Conservation (phyloP, 2,329 filamentous ascomycete species). For the Pseudocercospora pini-densiflorae region DNA sequence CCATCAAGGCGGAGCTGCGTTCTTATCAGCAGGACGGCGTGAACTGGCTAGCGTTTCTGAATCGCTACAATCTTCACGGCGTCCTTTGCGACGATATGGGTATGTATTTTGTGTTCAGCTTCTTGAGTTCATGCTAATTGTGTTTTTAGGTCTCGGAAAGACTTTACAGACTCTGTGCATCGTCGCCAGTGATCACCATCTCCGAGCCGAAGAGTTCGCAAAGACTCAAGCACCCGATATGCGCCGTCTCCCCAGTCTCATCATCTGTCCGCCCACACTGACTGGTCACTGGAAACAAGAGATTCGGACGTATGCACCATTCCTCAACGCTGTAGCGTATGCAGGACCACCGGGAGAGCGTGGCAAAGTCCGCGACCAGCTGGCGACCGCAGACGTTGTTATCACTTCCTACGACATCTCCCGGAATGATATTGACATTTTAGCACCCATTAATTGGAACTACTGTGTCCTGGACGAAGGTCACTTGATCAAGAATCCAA, state of each 20-base stretch:
- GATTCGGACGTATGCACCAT: slow-evolving; percentile 92
- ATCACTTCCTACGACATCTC: slow-evolving; percentile 99
- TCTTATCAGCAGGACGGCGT: slow-evolving; percentile 99
- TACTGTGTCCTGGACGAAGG: slow-evolving; percentile 97
- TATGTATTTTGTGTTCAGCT: not conserved
- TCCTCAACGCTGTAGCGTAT: slow-evolving; percentile 86
- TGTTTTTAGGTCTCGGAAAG: slow-evolving; percentile 70
- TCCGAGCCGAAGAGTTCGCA: slow-evolving; percentile 86
- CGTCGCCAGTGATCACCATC: slow-evolving; percentile 94
- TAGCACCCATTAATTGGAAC: slow-evolving; percentile 88
- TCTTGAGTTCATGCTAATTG: not conserved
- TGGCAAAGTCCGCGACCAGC: slow-evolving; percentile 67
- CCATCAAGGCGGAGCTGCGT: slow-evolving; percentile 94
- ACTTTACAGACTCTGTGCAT: slow-evolving; percentile 97
- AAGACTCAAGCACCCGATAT: slow-evolving; percentile 80
- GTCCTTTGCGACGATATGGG: slow-evolving; percentile 99
- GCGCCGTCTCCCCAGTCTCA: slow-evolving; percentile 82
- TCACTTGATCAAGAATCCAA: slow-evolving; percentile 98
- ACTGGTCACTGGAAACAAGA: slow-evolving; percentile 99
- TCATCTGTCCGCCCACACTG: slow-evolving; percentile 93
- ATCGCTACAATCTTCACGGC: slow-evolving; percentile 95
- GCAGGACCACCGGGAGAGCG: slow-evolving; percentile 87
- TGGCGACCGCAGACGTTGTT: slow-evolving; percentile 84
- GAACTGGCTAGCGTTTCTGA: slow-evolving; percentile 98
- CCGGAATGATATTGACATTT: slow-evolving; percentile 87